phyloP scores from a whole-genome alignment of 163 green algal species.

The Chloroidium sp. region DNA sequence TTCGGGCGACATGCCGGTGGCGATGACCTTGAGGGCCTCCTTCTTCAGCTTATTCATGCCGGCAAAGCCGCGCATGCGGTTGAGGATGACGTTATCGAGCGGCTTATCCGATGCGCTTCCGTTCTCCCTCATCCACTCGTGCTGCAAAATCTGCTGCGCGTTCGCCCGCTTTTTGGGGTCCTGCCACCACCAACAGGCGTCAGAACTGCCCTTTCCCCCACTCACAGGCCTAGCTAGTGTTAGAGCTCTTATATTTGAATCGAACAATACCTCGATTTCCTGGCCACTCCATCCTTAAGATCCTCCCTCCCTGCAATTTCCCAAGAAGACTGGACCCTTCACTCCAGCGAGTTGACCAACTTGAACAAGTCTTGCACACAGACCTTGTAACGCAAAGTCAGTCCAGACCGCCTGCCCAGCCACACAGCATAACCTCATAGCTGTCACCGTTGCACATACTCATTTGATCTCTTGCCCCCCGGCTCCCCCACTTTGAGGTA shows the following conservation, averaged over 20 bases:
- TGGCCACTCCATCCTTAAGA: neutral
- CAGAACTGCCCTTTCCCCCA: neutral
- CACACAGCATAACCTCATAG: no score
- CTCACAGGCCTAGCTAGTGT: neutral
- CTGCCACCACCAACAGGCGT: constrained; percentile 7
- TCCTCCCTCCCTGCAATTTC: neutral
- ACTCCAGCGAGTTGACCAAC: no score
- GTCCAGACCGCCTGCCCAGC: no score
- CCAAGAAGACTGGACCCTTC: no score
- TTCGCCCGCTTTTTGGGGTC: constrained; percentile 80
- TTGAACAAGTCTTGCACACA: no score
- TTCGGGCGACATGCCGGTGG: constrained; percentile 63
- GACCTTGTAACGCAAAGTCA: no score
- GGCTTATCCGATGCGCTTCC: constrained; percentile 72
- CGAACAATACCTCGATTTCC: neutral
- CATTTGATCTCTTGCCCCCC: constrained; percentile 6
- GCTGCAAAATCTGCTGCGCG: constrained; percentile 77
- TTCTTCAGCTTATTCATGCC: constrained; percentile 97
- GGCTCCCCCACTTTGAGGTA: constrained; percentile 46
- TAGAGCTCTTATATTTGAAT: no score
- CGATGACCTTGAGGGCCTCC: constrained; percentile 89
- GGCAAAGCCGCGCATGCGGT: constrained; percentile 81
- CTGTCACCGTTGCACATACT: no score
- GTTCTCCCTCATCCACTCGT: constrained; percentile 91
- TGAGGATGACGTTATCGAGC: constrained; percentile 86